These are phyloP conservation scores for Aureobasidium subglaciale DNA, from an alignment of 2,329 filamentous ascomycete genomes.

Conservation along the genomic window DNA sequence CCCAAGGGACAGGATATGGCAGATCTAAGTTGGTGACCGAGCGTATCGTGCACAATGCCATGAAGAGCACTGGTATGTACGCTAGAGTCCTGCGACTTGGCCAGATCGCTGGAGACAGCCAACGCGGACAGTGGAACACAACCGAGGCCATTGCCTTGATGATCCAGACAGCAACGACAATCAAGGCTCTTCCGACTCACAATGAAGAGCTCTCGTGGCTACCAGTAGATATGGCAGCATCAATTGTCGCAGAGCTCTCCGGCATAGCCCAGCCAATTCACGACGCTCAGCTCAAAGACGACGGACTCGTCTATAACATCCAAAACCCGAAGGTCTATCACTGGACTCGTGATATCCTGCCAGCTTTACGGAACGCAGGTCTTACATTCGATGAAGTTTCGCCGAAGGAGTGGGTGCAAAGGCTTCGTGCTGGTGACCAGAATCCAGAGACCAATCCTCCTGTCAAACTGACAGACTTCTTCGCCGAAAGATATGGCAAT, in stretches of 20 bases:
- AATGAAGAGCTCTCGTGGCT: slow-evolving; percentile 27
- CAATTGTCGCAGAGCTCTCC: slow-evolving; percentile 14
- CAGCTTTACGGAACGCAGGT: slow-evolving; percentile 32
- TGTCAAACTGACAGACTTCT: slow-evolving; percentile 29
- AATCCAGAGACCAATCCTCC: slow-evolving; percentile 27
- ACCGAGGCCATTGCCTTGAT: slow-evolving; percentile 46
- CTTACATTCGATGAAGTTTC: slow-evolving; percentile 21
- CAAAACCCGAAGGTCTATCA: slow-evolving; percentile 44
- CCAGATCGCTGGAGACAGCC: slow-evolving; percentile 44
- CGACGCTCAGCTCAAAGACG: not conserved
- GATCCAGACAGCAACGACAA: slow-evolving; percentile 39
- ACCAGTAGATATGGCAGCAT: slow-evolving; percentile 16
- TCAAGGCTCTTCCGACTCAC: slow-evolving; percentile 41
- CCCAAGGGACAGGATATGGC: slow-evolving; percentile 22
- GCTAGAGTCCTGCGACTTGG: slow-evolving; percentile 30
- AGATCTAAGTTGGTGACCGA: slow-evolving; percentile 22
- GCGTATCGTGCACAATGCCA: slow-evolving; percentile 18
- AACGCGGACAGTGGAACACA: slow-evolving; percentile 42
- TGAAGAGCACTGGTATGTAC: slow-evolving; percentile 19
- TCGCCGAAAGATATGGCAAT: slow-evolving; percentile 24
- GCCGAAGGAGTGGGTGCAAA: slow-evolving; percentile 22
- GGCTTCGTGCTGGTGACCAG: slow-evolving; percentile 19
- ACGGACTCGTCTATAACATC: slow-evolving; percentile 27
- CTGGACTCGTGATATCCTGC: slow-evolving; percentile 49
- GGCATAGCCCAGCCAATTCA: not conserved